phyloP scores from a whole-genome alignment of 2,329 filamentous ascomycete genomes.

The Lachnellula suecica region DNA sequence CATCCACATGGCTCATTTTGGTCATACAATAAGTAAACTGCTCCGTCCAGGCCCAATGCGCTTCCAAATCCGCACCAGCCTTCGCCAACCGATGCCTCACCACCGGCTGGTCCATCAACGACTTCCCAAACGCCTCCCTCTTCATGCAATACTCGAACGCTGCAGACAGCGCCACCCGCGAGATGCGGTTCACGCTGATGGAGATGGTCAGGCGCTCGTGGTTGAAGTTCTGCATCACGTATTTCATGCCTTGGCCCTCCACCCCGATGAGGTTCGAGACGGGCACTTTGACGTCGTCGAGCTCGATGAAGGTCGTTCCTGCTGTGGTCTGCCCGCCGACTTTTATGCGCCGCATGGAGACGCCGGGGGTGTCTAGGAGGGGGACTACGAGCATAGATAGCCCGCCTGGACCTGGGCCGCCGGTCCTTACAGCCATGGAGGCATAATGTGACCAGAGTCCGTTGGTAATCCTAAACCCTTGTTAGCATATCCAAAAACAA shows the following conservation, averaged over 20 bases:
- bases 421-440: conserved; percentile 73
- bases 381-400: conserved; percentile 70
- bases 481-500: not conserved
- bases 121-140: conserved; percentile 66
- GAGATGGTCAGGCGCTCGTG: conserved; percentile 71
- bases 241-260: conserved; percentile 71
- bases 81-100: conserved; percentile 73
- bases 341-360: conserved; percentile 66
- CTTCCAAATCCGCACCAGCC: conserved; percentile 66
- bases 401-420: conserved; percentile 58
- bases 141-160: conserved; percentile 65
- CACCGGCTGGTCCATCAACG: conserved; percentile 72
- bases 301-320: conserved; percentile 74
- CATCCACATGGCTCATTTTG: conserved; percentile 56
- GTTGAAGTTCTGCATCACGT: conserved; percentile 80
- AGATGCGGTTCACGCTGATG: conserved; percentile 61
- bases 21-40: conserved; percentile 68
- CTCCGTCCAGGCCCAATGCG: conserved; percentile 71
- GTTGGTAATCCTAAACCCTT: conserved; percentile 59
- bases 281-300: conserved; percentile 73
- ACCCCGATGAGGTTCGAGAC: conserved; percentile 67
- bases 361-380: conserved; percentile 64
- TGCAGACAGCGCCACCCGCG: conserved; percentile 57
- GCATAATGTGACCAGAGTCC: conserved; percentile 69
- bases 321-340: conserved; percentile 63